These are phyloP conservation scores for Sedum album DNA, from an alignment of 164 flowering plant genomes.

Conservation along the genomic window DNA sequence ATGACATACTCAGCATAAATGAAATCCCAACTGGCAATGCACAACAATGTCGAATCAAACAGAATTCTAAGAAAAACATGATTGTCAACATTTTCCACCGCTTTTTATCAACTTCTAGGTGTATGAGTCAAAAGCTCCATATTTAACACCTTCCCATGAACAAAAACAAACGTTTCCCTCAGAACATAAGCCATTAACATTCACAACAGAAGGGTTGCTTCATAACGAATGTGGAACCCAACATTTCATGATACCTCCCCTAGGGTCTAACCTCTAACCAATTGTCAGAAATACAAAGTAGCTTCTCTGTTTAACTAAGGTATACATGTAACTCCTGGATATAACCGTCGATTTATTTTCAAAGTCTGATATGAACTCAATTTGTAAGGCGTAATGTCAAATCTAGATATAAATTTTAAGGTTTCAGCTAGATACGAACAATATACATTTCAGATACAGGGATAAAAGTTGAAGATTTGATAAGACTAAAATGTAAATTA, in stretches of 20 bases:
- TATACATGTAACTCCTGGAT: not conserved
- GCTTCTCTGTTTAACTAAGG: not conserved
- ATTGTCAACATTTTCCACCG: not conserved
- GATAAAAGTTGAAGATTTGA: too few species aligned
- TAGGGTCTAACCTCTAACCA: not conserved
- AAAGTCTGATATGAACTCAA: not conserved
- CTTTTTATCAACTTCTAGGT: not conserved
- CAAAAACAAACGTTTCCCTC: too few species aligned
- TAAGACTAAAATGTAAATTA: not conserved
- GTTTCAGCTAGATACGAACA: not conserved
- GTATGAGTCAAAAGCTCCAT: not conserved
- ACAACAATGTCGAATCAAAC: not conserved
- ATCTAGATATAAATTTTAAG: not conserved
- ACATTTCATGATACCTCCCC: not conserved
- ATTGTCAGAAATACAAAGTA: not conserved
- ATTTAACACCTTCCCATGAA: not conserved
- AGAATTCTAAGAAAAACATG: not conserved
- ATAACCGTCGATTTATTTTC: not conserved
- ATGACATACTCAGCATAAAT: constrained; percentile 97
- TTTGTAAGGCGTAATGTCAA: not conserved
- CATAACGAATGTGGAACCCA: not conserved
- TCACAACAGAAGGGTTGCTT: not conserved
- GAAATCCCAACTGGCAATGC: constrained; percentile 80
- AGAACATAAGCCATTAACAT: not conserved
- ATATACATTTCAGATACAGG: not conserved